Conservation (phyloP, 2,329 filamentous ascomycete genomes). For the Scortechinia acanthostroma region DNA sequence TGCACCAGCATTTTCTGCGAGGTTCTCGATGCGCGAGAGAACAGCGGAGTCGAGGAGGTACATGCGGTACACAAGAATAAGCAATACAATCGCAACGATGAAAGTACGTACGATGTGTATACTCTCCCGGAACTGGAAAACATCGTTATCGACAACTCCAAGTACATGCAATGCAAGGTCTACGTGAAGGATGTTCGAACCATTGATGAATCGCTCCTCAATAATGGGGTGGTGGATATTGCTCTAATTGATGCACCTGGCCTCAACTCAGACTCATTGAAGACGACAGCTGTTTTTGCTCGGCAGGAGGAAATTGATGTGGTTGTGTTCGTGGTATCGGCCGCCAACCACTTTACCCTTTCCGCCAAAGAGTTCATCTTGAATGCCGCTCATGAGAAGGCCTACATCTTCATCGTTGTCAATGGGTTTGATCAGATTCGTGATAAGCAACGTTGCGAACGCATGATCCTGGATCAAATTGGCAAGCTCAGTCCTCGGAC, state of each 20-base stretch:
- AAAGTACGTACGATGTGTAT: constrained; percentile 88
- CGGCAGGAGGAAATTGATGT: constrained; percentile 98
- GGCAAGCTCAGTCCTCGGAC: constrained; percentile 81
- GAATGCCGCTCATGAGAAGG: constrained; percentile 91
- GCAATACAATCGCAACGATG: constrained; percentile 80
- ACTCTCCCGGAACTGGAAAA: constrained; percentile 72
- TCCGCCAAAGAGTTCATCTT: constrained; percentile 97
- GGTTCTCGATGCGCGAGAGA: constrained; percentile 85
- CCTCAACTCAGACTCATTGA: constrained; percentile 89
- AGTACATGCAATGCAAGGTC: constrained; percentile 91
- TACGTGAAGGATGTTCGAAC: constrained; percentile 85
- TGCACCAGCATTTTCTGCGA: constrained; percentile 99
- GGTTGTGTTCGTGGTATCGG: constrained; percentile 95
- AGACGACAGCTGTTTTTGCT: constrained; percentile 95
- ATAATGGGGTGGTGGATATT: constrained; percentile 97
- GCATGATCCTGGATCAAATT: constrained; percentile 88
- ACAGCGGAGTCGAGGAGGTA: constrained; percentile 85
- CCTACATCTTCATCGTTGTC: constrained; percentile 97
- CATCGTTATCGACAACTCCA: constrained; percentile 81
- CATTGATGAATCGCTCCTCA: constrained; percentile 87
- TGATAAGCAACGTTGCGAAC: constrained; percentile 84
- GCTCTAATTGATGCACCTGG: constrained; percentile 94
- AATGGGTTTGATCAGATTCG: constrained; percentile 93
- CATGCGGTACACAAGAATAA: constrained; percentile 82
- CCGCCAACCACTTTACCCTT: constrained; percentile 93